A percentile compares a stretch with the other conserved stretches of the same genome.
phyloP scores from a whole-genome alignment of 2,329 filamentous ascomycete genomes.

The Talaromyces amestolkiae region DNA sequence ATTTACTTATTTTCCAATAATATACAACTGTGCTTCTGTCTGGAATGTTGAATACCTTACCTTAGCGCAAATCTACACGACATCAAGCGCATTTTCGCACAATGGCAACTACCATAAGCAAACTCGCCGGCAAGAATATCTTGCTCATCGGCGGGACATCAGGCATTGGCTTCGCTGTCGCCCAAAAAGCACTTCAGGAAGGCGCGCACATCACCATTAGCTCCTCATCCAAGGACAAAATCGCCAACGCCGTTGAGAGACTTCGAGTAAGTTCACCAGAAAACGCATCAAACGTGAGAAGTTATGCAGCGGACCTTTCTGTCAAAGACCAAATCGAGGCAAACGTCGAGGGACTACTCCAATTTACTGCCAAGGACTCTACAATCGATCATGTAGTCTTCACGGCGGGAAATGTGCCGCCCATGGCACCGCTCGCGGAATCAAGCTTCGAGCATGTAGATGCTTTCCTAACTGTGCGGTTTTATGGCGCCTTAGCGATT shows the following conservation, averaged over 20 bases:
- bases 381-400: conserved; percentile 56
- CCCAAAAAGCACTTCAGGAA: conserved; percentile 52
- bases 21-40: too few relatives aligned
- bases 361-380: conserved; percentile 13
- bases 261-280: conserved; percentile 46
- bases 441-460: conserved; percentile 27
- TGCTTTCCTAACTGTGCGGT: conserved; percentile 32
- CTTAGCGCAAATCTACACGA: neutral
- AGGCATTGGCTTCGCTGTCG: conserved; percentile 54
- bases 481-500: conserved; percentile 45
- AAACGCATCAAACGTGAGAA: conserved; percentile 33
- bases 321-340: conserved; percentile 32
- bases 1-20: too few relatives aligned
- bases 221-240: conserved; percentile 41
- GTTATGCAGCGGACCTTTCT: conserved; percentile 52
- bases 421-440: conserved; percentile 30
- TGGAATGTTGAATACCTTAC: neutral
- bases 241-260: conserved; percentile 41
- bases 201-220: conserved; percentile 51
- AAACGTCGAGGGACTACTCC: conserved; percentile 6
- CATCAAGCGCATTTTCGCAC: neutral
- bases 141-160: conserved; percentile 54
- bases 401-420: conserved; percentile 54
- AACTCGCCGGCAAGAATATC: conserved; percentile 47
- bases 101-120: conserved; percentile 24